Evolutionary conservation across 73 alveolate genomes (phyloP).

Genomic region (Paramecium biaurelia): DNA sequence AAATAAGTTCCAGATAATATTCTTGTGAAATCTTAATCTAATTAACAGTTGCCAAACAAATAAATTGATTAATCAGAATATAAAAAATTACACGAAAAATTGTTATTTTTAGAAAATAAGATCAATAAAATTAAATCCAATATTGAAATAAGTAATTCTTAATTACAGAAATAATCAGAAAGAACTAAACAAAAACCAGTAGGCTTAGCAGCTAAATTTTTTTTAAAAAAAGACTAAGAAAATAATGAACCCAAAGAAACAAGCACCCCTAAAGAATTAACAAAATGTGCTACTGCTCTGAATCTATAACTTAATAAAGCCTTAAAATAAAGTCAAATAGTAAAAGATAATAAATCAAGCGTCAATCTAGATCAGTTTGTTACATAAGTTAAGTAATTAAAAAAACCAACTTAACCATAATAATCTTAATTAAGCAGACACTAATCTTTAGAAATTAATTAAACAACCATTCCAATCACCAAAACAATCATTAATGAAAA

Average conservation of each 20-base stretch:
- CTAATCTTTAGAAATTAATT: slow-evolving; percentile 30
- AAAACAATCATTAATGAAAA: background rate
- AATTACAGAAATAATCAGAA: background rate
- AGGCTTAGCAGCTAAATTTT: slow-evolving; percentile 45
- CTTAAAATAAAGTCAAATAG: background rate
- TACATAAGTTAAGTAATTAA: background rate
- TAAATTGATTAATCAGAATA: slow-evolving; percentile 42
- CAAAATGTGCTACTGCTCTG: background rate
- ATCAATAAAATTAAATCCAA: slow-evolving; percentile 42
- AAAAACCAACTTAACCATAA: background rate
- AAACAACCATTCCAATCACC: background rate
- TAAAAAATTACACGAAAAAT: slow-evolving; percentile 35
- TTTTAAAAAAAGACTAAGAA: slow-evolving; percentile 19
- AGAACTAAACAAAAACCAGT: slow-evolving; percentile 26
- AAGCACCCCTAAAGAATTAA: background rate
- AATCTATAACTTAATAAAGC: background rate
- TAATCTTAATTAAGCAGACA: background rate
- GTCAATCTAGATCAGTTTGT: slow-evolving; percentile 32
- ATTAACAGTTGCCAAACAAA: slow-evolving; percentile 1
- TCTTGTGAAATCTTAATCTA: slow-evolving; percentile 24
- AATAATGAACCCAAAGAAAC: background rate
- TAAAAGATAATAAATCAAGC: background rate
- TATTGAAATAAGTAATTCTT: background rate
- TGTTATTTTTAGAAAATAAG: slow-evolving; percentile 29
- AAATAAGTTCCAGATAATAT: background rate